A percentile compares a stretch with the other conserved stretches of the same genome.
Evolutionary conservation across 1,284 basidiomycete species (phyloP).

Genomic region (Ustilago trichophora): DNA sequence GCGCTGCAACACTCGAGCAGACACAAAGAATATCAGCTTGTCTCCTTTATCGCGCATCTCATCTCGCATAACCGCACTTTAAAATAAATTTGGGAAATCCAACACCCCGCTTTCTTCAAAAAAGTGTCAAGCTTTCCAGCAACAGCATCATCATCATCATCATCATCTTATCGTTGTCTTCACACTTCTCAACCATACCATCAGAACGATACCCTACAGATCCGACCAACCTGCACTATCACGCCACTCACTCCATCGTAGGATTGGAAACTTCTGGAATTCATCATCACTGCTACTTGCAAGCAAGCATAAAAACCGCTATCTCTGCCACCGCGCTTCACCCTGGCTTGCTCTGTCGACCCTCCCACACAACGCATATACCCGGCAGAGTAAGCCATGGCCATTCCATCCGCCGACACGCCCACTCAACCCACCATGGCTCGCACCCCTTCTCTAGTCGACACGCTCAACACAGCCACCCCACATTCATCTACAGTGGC

Average conservation of each 20-base stretch:
- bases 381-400: conserved; percentile 13
- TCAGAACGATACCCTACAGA: too few species aligned
- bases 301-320: too few species aligned
- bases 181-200: too few species aligned
- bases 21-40: too few species aligned
- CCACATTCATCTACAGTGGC: conserved; percentile 19
- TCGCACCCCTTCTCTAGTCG: not conserved
- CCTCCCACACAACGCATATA: not conserved
- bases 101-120: too few species aligned
- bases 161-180: conserved; percentile 1
- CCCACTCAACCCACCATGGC: conserved; percentile 7
- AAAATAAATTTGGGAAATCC: conserved; percentile 2
- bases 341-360: conserved; percentile 7
- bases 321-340: not conserved
- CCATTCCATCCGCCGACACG: conserved; percentile 10
- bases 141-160: too few species aligned
- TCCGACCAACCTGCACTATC: too few species aligned
- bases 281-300: too few species aligned
- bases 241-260: too few species aligned
- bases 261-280: too few species aligned
- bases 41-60: conserved; percentile 1
- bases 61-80: conserved; percentile 6
- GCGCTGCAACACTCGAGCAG: too few species aligned
- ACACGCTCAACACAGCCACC: conserved; percentile 3
- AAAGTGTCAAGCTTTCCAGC: not conserved